Base-by-base conservation (phyloP, 2,329 filamentous ascomycete species). In the Claviceps arundinis region DNA sequence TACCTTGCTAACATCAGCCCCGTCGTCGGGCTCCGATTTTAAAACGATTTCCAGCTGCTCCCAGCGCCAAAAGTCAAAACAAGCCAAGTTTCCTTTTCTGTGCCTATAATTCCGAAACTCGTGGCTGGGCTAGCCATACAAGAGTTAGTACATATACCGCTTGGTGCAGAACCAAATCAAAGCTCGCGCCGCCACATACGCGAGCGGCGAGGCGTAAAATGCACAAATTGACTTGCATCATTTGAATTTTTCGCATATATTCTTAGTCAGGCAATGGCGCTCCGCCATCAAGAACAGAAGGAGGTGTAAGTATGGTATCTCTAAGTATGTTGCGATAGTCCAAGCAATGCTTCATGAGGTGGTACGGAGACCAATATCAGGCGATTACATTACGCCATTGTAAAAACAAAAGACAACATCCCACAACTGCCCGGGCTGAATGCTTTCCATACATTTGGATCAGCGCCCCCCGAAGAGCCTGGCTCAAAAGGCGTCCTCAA, bases 401-500 rank as follows among this genome's bases (percentile, higher is more conserved):
- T 52, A 56, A 56, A 34, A 50, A 53, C 46, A 37, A 46, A 48
- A 24, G 43, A 17, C 37, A 26, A 50, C 46, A 19, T 7, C 41
- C 48, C 54, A 8, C 30, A 40, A 34, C 52, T 44, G 37, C 47
- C 38, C 26, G 1, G 37, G 47, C 24, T 43, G 5, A 8, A 50
- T 37, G 19, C 16, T n/a, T 43, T 43, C 34, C 8, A 8, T 22
- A 13, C 9, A n/a, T 34, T 37, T n/a, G 42, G 3, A 49, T 9
- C 37, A 41, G 26, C 16, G 19, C 26, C 9, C 24, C 14, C n/a
- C 9, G 13, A 43, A 22, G 5, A 13, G 11, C 17, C 9, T 9
- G 30, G 19, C 22, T 54, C 34, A 84, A 57, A 84, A 86, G 34
- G 81, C 82, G 67, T 94, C 89, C 70, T 95, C 90, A 68, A 95